Evolutionary conservation across 2,329 filamentous ascomycete genomes (phyloP), one percentile per base, ranked within the genome.

Genomic region (Trichoderma koningii): DNA sequence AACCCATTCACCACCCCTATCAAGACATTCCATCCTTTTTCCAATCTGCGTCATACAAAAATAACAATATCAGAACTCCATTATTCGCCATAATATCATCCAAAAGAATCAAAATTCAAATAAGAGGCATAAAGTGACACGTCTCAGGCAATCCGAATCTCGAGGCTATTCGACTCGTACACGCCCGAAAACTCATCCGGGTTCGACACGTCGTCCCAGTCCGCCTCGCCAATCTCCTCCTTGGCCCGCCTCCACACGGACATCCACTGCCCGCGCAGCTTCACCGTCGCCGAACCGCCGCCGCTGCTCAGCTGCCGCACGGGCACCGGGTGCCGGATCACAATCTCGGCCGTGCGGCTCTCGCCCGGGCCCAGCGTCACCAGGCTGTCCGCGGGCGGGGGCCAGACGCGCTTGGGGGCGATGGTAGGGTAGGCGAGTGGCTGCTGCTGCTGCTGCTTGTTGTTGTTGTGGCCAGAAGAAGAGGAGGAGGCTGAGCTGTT

Each of bases 201-300:
- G 41, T 61, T 62, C 28, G 63, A 59, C 34, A 63, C 63, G 15
- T 55, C 34, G 4, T 67, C 64, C 47, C 63, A 53, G 17, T 67
- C 68, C 14, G 64, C 53, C n/a, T 66, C 64, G 26, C 63, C 66
- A 15, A 71, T 45, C 50, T 68, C 69, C 69, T 59, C 65, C 64
- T 66, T 68, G 15, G 66, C 17, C 50, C 67, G 64, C 7, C 70
- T 69, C 76, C 77, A 78, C 14, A 78, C 77, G 17, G 70, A 70
- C 69, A 71, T 73, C 78, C 78, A 80, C 55, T 69, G 66, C 5
- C 78, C 78, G 59, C 71, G 69, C 60, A 74, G 72, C 62, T 70
- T 67, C 19, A 77, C 75, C 28, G 66, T 73, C 7, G 72, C 70
- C 60, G 68, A 73, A 7, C 64, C 30, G 30, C 9, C 9, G 30